phyloP scores from a whole-genome alignment of 345 rosid species.

The Heritiera littoralis region DNA sequence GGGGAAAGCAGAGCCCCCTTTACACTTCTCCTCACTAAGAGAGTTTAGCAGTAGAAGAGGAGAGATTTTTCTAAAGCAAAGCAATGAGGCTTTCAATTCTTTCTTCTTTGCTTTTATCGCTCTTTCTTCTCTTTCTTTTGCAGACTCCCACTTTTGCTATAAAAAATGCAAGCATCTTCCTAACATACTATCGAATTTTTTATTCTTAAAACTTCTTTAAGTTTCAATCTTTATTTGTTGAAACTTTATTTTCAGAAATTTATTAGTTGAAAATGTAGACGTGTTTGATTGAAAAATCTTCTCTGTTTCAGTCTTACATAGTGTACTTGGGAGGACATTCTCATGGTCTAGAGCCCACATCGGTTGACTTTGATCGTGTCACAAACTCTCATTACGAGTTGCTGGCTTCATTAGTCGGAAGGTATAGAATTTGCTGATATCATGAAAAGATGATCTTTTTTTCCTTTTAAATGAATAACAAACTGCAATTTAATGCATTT shows the following conservation, averaged over 20 bases:
- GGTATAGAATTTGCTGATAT: constrained; percentile 11
- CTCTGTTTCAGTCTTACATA: constrained; percentile 27
- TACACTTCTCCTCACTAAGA: background rate
- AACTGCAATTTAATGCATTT: background rate
- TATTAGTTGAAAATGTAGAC: too few relatives aligned
- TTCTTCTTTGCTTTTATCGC: constrained; percentile 20
- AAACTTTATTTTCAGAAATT: too few relatives aligned
- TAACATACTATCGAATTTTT: background rate
- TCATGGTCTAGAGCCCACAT: constrained; percentile 26
- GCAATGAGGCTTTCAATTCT: constrained; percentile 37
- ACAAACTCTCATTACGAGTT: constrained; percentile 33
- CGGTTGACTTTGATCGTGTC: constrained; percentile 14
- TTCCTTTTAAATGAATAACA: background rate
- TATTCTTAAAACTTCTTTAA: background rate
- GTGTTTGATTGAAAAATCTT: background rate
- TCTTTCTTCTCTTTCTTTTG: constrained; percentile 35
- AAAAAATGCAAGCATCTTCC: constrained; percentile 37
- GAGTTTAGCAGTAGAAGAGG: background rate
- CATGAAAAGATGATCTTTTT: background rate
- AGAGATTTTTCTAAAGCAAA: background rate
- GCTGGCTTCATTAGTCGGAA: constrained; percentile 36
- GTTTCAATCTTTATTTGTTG: background rate
- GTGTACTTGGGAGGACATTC: constrained; percentile 45
- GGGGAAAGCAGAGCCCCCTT: constrained; percentile 12
- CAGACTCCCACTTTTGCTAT: constrained; percentile 37